Evolutionary conservation across 2,329 filamentous ascomycete species (phyloP).

Genomic region (Fusarium sp.): DNA sequence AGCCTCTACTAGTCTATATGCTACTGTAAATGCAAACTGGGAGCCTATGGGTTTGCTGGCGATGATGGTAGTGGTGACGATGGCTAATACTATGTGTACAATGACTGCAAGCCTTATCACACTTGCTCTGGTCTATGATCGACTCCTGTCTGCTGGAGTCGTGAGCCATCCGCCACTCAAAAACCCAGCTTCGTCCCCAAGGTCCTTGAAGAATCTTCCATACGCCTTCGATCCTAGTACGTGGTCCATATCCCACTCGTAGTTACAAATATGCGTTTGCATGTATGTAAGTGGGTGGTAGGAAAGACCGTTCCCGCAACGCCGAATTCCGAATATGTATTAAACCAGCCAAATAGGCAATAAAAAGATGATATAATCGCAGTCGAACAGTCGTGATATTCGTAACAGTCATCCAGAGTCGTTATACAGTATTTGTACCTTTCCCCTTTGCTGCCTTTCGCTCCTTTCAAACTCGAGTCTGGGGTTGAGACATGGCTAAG

Average conservation of each 20-base stretch:
- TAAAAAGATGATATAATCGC: constrained; percentile 41
- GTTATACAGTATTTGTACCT: constrained; percentile 41
- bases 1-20: constrained; percentile 42
- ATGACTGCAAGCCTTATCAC: constrained; percentile 14
- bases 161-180: constrained; percentile 18
- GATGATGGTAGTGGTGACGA: constrained; percentile 3
- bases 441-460: constrained; percentile 3
- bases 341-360: constrained; percentile 42
- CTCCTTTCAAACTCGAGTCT: constrained; percentile 10
- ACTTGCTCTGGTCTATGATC: constrained; percentile 25
- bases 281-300: constrained; percentile 17
- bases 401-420: constrained; percentile 49
- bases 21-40: constrained; percentile 34
- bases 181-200: constrained; percentile 26
- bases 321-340: constrained; percentile 46
- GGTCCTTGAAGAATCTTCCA: constrained; percentile 31
- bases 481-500: neutral
- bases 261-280: constrained; percentile 30
- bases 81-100: constrained; percentile 17
- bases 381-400: constrained; percentile 44
- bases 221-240: constrained; percentile 33
- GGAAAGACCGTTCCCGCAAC: constrained; percentile 35
- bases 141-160: constrained; percentile 9
- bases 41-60: constrained; percentile 3
- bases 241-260: constrained; percentile 37